phyloP scores from a whole-genome alignment of 2,329 filamentous ascomycete genomes.

The Boeremia exigua region DNA sequence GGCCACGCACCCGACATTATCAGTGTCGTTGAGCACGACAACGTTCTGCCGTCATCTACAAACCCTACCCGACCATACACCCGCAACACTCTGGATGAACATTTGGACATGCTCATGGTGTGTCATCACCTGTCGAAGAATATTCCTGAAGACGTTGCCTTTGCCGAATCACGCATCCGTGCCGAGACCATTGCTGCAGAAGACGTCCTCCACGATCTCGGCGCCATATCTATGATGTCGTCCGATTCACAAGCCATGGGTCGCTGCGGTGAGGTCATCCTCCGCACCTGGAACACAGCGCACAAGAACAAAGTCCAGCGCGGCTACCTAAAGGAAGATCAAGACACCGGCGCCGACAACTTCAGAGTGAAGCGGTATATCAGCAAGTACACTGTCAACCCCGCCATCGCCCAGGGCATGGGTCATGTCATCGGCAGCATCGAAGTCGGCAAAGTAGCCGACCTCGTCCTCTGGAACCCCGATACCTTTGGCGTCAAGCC shows the following conservation, averaged over 20 bases:
- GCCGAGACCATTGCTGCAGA: slow-evolving; percentile 96
- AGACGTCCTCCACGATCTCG: slow-evolving; percentile 92
- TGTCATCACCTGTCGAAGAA: slow-evolving; percentile 93
- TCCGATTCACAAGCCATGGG: slow-evolving; percentile 97
- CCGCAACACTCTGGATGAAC: slow-evolving; percentile 90
- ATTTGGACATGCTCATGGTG: slow-evolving; percentile 98
- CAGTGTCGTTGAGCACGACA: slow-evolving; percentile 83
- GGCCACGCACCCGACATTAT: slow-evolving; percentile 97
- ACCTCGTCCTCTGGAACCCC: slow-evolving; percentile 86
- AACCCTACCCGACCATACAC: slow-evolving; percentile 94
- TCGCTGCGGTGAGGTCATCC: slow-evolving; percentile 89
- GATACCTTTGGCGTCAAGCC: slow-evolving; percentile 89
- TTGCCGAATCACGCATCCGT: slow-evolving; percentile 91
- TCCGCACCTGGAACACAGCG: slow-evolving; percentile 95
- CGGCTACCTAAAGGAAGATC: slow-evolving; percentile 76
- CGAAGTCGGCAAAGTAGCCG: slow-evolving; percentile 88
- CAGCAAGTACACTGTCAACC: slow-evolving; percentile 96
- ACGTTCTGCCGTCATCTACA: slow-evolving; percentile 88
- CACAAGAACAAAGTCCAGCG: slow-evolving; percentile 95
- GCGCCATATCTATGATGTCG: slow-evolving; percentile 97
- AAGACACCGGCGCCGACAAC: slow-evolving; percentile 82
- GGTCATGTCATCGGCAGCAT: slow-evolving; percentile 83
- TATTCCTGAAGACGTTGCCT: slow-evolving; percentile 94
- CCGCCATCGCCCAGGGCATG: slow-evolving; percentile 90
- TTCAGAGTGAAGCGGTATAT: slow-evolving; percentile 91